Base-by-base conservation (phyloP, 2,329 filamentous ascomycete genomes). In the Fusarium musae region DNA sequence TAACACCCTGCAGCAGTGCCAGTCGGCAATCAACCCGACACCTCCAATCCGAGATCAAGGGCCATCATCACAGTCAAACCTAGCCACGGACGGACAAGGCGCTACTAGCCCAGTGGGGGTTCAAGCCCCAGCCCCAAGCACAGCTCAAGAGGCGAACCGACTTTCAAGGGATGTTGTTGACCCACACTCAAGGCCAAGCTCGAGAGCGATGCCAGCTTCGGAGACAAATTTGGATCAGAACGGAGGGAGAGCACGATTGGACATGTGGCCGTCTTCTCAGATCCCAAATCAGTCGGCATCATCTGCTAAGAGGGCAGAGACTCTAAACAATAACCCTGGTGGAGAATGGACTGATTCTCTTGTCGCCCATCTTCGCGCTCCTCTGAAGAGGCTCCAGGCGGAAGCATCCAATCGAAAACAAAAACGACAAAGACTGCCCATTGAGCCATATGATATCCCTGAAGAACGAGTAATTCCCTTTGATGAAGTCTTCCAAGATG, bases 401-500 rank as follows among this genome's bases (percentile, higher is more conserved):
- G 11, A 21, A 15, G 5, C 23, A 30, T 5, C 15, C 10, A 21
- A 3, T 26, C 5, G 9, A 1, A 2, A 30, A 4, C 32, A 37
- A 10, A 59, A 59, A 30, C 8, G 56, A 7, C 23, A 26, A 2
- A 26, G 5, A 6, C 2, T 30, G 4, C 32, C 32, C 12, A 9
- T 23, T 19, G 13, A 19, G 3, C 5, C 10, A 8, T 9, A 16
- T 0, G 10, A 17, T 3, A 2, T 12, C 9, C 8, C 10, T 3
- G 17, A 13, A 8, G 32, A 36, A 2, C 28, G 15, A 23, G 15
- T 17, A 0, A 52, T 64, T 37, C 6, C 32, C 1, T 70, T 69
- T 26, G 53, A 59, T 1, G 23, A 73, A 30, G 57, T 73, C 6
- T 73, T 42, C 19, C 69, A 73, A 53, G 34, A 40, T 3, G 70